Evolutionary conservation across 2,329 filamentous ascomycete species (phyloP).

Genomic region (Alternaria conjuncta): DNA sequence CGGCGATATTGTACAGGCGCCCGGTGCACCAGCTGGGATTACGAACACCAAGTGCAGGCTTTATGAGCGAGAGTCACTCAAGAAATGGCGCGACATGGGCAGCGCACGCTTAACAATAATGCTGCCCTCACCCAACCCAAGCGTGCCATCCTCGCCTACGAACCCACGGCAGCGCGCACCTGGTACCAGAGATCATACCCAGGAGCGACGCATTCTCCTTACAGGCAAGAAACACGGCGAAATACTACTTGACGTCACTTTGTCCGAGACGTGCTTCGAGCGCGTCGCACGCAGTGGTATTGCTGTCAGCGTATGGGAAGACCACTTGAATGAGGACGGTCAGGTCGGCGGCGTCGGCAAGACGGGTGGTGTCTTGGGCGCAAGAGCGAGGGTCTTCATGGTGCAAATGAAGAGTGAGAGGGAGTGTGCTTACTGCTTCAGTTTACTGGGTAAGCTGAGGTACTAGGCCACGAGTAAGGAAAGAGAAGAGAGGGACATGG

Average conservation of each 20-base stretch:
- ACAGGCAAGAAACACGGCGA: constrained; percentile 71
- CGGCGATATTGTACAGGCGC: constrained; percentile 32
- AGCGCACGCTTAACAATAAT: constrained; percentile 83
- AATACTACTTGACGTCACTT: constrained; percentile 79
- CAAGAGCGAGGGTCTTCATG: constrained; percentile 68
- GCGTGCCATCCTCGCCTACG: constrained; percentile 37
- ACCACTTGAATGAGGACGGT: constrained; percentile 50
- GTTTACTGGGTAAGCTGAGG: constrained; percentile 57
- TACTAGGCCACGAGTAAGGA: constrained; percentile 43
- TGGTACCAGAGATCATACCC: constrained; percentile 54
- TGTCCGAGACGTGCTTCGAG: constrained; percentile 85
- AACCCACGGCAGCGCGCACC: constrained; percentile 43
- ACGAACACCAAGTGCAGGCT: constrained; percentile 85
- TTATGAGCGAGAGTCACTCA: constrained; percentile 74
- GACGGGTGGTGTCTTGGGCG: constrained; percentile 63
- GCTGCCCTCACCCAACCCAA: constrained; percentile 67
- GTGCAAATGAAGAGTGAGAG: constrained; percentile 61
- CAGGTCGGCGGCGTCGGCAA: constrained; percentile 68
- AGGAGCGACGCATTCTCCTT: constrained; percentile 84
- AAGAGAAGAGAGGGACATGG: background rate
- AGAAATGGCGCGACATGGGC: constrained; percentile 91
- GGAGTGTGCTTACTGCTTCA: constrained; percentile 58
- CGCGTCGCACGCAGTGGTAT: constrained; percentile 84
- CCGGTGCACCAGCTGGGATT: constrained; percentile 65
- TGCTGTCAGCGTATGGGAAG: constrained; percentile 85